Evolutionary conservation across 345 rosid genomes (phyloP).

Genomic region (Conringia planisiliqua): DNA sequence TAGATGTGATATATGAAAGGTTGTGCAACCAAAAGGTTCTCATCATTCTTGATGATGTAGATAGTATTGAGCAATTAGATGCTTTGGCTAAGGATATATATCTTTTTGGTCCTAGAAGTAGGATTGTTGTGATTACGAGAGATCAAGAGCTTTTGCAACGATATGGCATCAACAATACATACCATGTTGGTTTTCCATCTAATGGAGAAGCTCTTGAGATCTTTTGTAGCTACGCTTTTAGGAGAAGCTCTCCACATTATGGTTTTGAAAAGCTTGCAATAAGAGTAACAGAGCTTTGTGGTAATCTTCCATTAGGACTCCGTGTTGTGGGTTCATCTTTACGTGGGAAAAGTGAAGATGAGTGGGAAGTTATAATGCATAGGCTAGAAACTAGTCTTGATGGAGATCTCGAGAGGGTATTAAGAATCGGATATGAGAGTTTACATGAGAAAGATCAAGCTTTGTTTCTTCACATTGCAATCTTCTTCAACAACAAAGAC

Average conservation of each 20-base stretch:
- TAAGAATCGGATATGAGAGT: background rate
- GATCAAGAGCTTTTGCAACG: background rate
- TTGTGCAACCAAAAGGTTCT: background rate
- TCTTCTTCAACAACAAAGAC: background rate
- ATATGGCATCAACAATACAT: background rate
- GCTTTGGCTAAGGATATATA: background rate
- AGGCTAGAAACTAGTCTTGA: background rate
- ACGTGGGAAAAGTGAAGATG: background rate
- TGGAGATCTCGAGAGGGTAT: background rate
- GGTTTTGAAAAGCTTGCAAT: background rate
- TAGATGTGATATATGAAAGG: background rate
- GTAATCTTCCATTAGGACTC: background rate
- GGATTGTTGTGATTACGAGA: background rate
- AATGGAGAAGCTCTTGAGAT: background rate
- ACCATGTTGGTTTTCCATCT: background rate
- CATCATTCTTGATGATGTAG: constrained; percentile 6
- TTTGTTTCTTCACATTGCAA: background rate
- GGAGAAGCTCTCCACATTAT: background rate
- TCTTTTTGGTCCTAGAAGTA: background rate
- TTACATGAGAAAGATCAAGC: background rate
- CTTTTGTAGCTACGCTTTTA: background rate
- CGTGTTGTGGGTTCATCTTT: background rate
- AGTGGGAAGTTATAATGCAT: background rate
- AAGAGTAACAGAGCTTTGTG: background rate
- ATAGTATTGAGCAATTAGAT: background rate